Evolutionary conservation across 805 yeast genomes (phyloP).

Genomic region (Ascoidea asiatica): DNA sequence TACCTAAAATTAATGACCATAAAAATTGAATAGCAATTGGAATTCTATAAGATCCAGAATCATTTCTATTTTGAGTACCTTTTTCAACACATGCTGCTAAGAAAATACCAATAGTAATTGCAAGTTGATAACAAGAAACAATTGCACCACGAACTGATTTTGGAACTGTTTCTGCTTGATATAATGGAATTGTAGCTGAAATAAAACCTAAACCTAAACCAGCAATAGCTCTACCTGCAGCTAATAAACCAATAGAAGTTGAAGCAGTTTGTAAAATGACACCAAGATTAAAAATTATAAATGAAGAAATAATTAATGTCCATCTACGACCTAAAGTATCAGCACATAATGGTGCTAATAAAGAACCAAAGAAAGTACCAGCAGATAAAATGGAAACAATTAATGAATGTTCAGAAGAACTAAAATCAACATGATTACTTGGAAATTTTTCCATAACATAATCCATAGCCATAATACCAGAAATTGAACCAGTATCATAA

Average conservation of each 20-base stretch:
- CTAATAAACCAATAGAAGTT: constrained; percentile 32
- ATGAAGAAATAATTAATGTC: constrained; percentile 28
- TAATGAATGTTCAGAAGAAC: constrained; percentile 36
- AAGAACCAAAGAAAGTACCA: constrained; percentile 61
- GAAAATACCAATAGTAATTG: constrained; percentile 56
- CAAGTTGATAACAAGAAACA: constrained; percentile 63
- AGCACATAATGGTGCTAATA: constrained; percentile 42
- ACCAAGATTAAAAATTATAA: constrained; percentile 38
- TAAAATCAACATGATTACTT: constrained; percentile 20
- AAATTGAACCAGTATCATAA: constrained; percentile 56
- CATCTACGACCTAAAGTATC: constrained; percentile 44
- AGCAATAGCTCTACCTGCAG: constrained; percentile 59
- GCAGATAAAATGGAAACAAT: constrained; percentile 64
- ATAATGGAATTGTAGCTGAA: constrained; percentile 59
- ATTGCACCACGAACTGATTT: constrained; percentile 67
- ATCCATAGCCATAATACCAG: constrained; percentile 53
- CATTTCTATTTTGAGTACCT: constrained; percentile 40
- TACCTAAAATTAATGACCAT: constrained; percentile 50
- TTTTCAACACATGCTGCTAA: constrained; percentile 61
- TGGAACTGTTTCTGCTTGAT: constrained; percentile 72
- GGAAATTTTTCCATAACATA: constrained; percentile 34
- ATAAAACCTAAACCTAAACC: constrained; percentile 65
- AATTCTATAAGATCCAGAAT: constrained; percentile 52
- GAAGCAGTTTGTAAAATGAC: constrained; percentile 33
- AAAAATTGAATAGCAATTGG: constrained; percentile 62